phyloP scores from a whole-genome alignment of 179 eudicot species.

The Silene vulgaris region DNA sequence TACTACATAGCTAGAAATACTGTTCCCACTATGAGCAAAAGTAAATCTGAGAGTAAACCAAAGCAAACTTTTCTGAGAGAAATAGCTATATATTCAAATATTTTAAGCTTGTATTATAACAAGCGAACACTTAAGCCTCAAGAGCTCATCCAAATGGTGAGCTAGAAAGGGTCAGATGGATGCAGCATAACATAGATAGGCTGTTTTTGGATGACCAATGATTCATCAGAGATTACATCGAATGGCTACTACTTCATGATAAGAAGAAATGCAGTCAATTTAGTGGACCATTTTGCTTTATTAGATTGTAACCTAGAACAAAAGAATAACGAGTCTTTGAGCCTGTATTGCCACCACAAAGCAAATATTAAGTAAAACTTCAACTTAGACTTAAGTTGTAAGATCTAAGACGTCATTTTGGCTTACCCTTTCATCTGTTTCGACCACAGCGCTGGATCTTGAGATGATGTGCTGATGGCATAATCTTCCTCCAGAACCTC shows the following conservation, averaged over 20 bases:
- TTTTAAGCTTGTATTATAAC: background rate
- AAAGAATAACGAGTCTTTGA: too few relatives aligned
- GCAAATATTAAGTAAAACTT: background rate
- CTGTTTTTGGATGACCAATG: too few relatives aligned
- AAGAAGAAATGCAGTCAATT: too few relatives aligned
- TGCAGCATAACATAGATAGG: too few relatives aligned
- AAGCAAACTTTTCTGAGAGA: background rate
- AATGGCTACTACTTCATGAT: too few relatives aligned
- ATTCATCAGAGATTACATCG: too few relatives aligned
- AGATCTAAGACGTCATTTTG: background rate
- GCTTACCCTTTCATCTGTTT: conserved; percentile 56
- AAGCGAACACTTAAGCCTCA: background rate
- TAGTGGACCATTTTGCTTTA: too few relatives aligned
- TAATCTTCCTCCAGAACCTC: conserved; percentile 33
- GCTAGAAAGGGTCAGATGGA: too few relatives aligned
- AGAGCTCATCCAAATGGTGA: too few relatives aligned
- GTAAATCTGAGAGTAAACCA: background rate
- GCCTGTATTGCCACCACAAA: too few relatives aligned
- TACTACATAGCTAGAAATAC: too few relatives aligned
- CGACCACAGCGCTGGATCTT: conserved; percentile 37
- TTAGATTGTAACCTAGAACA: too few relatives aligned
- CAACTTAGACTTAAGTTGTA: background rate
- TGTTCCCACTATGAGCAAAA: background rate
- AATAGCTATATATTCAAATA: background rate
- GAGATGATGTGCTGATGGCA: conserved; percentile 31